Conservation (phyloP, 2,329 filamentous ascomycete genomes). For the Cladosporium colombiae region DNA sequence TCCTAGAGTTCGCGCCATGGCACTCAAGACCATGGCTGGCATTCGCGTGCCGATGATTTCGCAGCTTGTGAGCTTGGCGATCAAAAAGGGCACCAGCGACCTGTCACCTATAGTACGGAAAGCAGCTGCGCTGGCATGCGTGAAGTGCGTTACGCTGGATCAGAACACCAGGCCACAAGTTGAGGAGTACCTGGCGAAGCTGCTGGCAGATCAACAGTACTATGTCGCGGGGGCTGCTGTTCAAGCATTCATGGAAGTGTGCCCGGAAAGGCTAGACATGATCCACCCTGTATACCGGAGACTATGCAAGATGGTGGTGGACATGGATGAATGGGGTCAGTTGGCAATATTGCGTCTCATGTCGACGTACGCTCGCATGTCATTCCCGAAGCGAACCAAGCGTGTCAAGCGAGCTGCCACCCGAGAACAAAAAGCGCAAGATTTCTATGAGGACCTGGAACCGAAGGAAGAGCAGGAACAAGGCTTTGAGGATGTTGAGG, state of each 20-base stretch:
- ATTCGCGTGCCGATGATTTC: conserved; percentile 97
- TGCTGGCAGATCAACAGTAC: conserved; percentile 90
- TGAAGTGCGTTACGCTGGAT: conserved; percentile 92
- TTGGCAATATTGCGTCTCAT: conserved; percentile 79
- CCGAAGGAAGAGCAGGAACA: conserved; percentile 48
- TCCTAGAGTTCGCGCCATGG: conserved; percentile 86
- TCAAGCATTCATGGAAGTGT: conserved; percentile 83
- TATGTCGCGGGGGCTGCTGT: conserved; percentile 95
- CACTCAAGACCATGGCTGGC: conserved; percentile 93
- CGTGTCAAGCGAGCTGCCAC: conserved; percentile 56
- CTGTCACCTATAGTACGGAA: conserved; percentile 95
- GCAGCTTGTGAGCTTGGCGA: conserved; percentile 92
- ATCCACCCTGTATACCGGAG: conserved; percentile 87
- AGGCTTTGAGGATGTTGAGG: conserved; percentile 56
- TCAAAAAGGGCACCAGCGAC: conserved; percentile 89
- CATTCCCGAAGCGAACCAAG: conserved; percentile 72
- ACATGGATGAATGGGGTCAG: conserved; percentile 99
- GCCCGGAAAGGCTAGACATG: conserved; percentile 81
- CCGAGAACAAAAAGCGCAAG: conserved; percentile 45
- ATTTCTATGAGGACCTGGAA: conserved; percentile 76
- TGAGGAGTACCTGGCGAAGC: conserved; percentile 72
- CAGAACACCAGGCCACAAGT: conserved; percentile 82
- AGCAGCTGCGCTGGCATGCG: conserved; percentile 88
- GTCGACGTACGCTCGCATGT: conserved; percentile 80
- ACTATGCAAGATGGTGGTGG: conserved; percentile 85